Base-by-base conservation (phyloP, 2,329 filamentous ascomycete genomes). In the Nemania serpens region DNA sequence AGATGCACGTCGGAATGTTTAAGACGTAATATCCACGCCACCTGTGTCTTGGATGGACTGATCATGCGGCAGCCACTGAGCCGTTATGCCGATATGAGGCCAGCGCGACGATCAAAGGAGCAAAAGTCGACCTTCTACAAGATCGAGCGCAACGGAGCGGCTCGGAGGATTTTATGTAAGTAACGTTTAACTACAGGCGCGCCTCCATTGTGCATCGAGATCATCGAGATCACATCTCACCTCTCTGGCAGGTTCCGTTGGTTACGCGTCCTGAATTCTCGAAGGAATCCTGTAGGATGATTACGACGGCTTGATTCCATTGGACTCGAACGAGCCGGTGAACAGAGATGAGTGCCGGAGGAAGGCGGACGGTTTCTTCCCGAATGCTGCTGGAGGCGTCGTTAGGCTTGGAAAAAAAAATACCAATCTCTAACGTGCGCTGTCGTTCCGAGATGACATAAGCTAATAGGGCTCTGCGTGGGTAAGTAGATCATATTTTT, bases 211-310 rank as follows among this genome's bases (percentile, higher is more conserved):
- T 17, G 43, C 41, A 29, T 25, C 25, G 25, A 11, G 12, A 29
- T 39, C 36, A 39, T 13, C 2, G 4, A 39, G 36, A 54, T 17
- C 5, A 17, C 25, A 47, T 59, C 45, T 55, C 15, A 10, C 20
- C 18, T 36, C 29, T 12, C 17, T 11, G 13, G 43, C 33, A 34
- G 3, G 25, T 54, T 54, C 54, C 52, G 22, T 39, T 29, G 2
- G 12, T 36, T 37, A 50, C 22, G 36, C 18, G 43, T 17, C 33
- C 22, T 47, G 42, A 25, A 20, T 59, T 37, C 33, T 56, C 17
- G 25, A 49, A 6, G 10, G 13, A 61, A 53, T 54, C 59, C 54
- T 58, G 42, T 43, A 59, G 60, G 60, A 62, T 59, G 59, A 45
- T 36, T 36, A 25, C 17, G 42, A 59, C 42, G 47, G 34, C 18